Percentiles rank a stretch among this genome's conserved stretches.
phyloP scores from a whole-genome alignment of 768 basidiomycete species.

The Macrocybe gigantea region DNA sequence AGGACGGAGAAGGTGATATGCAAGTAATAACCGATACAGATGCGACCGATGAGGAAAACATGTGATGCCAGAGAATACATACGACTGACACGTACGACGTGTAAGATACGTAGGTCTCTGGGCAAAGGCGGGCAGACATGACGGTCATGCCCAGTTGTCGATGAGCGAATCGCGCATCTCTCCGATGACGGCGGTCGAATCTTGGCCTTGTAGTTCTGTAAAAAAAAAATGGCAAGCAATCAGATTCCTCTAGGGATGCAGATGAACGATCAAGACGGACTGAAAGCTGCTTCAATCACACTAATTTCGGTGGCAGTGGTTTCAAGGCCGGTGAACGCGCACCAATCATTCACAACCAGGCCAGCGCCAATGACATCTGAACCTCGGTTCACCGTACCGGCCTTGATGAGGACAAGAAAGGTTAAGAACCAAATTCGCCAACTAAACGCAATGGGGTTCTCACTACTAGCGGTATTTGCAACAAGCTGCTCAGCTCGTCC shows the following conservation, averaged over 20 bases:
- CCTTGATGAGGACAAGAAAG: constrained; percentile 36
- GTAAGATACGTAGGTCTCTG: no score
- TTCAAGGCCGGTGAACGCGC: constrained; percentile 97
- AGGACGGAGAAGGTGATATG: not conserved
- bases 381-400: constrained; percentile 97
- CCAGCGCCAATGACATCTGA: constrained; percentile 98
- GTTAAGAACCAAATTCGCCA: not conserved
- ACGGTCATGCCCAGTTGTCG: constrained; percentile 83
- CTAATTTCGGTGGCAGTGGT: constrained; percentile 99
- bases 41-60: no score
- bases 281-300: constrained; percentile 97
- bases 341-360: constrained; percentile 98
- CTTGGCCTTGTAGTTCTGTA: constrained; percentile 81
- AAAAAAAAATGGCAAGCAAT: constrained; percentile 2
- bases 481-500: constrained; percentile 89
- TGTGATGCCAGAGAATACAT: no score
- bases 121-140: not conserved
- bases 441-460: constrained; percentile 23
- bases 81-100: no score
- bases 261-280: constrained; percentile 43
- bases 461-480: constrained; percentile 94
- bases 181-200: constrained; percentile 75
- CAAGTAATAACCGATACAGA: no score
- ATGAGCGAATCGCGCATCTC: constrained; percentile 91
- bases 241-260: constrained; percentile 1